phyloP scores from a whole-genome alignment of 2,329 filamentous ascomycete species.

The Huntiella bhutanensis region DNA sequence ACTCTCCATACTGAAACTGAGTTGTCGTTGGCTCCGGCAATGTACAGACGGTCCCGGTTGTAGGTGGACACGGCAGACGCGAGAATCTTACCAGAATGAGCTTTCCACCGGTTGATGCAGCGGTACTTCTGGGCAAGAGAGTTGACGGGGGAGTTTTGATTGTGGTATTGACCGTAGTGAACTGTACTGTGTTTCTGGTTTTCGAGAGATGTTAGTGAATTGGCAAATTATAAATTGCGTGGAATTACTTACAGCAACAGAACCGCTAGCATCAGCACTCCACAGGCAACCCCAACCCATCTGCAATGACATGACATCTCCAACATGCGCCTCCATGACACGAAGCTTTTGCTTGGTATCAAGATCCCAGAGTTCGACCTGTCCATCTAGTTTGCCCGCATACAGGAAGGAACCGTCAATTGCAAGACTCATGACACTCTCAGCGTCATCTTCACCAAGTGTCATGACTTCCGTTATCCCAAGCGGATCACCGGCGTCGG shows the following conservation, averaged over 20 bases:
- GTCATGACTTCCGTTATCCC: slow-evolving; percentile 52
- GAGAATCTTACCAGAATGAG: slow-evolving; percentile 72
- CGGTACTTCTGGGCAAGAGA: slow-evolving; percentile 64
- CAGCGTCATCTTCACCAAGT: slow-evolving; percentile 40
- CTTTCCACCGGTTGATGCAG: slow-evolving; percentile 57
- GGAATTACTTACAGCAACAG: slow-evolving; percentile 46
- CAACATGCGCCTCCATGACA: slow-evolving; percentile 62
- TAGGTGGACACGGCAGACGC: slow-evolving; percentile 59
- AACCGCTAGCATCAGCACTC: slow-evolving; percentile 78
- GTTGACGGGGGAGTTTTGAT: slow-evolving; percentile 20
- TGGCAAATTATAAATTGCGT: background rate
- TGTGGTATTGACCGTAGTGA: slow-evolving; percentile 39
- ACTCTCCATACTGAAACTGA: slow-evolving; percentile 79
- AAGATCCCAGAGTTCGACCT: slow-evolving; percentile 91
- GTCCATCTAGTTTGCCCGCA: slow-evolving; percentile 67
- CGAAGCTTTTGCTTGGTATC: slow-evolving; percentile 82
- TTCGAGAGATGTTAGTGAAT: background rate
- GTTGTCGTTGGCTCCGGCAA: slow-evolving; percentile 86
- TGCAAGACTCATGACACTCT: slow-evolving; percentile 56
- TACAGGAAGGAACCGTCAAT: slow-evolving; percentile 87
- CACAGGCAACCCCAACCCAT: slow-evolving; percentile 74
- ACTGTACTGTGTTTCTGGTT: slow-evolving; percentile 45
- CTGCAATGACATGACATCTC: slow-evolving; percentile 71
- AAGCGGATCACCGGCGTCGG: slow-evolving; percentile 22
- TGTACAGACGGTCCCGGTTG: slow-evolving; percentile 60